Evolutionary conservation across 768 basidiomycete species (phyloP).

Genomic region (Harrya chromipes): DNA sequence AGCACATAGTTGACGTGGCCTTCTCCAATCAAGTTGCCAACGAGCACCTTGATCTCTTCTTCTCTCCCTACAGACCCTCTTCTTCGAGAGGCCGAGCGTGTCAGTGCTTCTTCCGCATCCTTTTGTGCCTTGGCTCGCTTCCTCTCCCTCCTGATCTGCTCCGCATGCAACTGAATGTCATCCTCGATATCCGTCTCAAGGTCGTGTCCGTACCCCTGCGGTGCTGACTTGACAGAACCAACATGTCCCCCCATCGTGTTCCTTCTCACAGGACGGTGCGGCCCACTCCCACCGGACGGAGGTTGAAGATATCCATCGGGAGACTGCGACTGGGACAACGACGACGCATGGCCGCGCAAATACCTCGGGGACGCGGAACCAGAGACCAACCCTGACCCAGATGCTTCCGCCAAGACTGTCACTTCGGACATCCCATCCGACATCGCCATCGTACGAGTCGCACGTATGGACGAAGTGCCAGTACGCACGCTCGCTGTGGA

Average conservation of each 20-base stretch:
- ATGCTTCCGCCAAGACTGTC: slow-evolving; percentile 16
- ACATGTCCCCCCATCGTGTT: slow-evolving; percentile 66
- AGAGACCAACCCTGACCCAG: slow-evolving; percentile 15
- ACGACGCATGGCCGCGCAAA: slow-evolving; percentile 17
- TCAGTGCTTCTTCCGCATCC: slow-evolving; percentile 59
- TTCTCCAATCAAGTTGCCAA: slow-evolving; percentile 97
- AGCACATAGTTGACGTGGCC: slow-evolving; percentile 98
- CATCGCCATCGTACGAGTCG: slow-evolving; percentile 4
- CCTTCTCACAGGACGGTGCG: slow-evolving; percentile 49
- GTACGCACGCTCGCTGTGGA: slow-evolving; percentile 29
- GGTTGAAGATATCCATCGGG: slow-evolving; percentile 55
- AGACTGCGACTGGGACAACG: slow-evolving; percentile 25
- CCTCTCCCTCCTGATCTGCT: slow-evolving; percentile 79
- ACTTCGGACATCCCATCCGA: slow-evolving; percentile 23
- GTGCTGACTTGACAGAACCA: slow-evolving; percentile 27
- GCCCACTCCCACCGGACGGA: slow-evolving; percentile 26
- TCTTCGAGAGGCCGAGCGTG: slow-evolving; percentile 26
- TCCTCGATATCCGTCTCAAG: slow-evolving; percentile 38
- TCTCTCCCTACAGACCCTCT: slow-evolving; percentile 24
- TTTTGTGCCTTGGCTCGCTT: slow-evolving; percentile 69
- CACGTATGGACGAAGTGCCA: slow-evolving; percentile 18
- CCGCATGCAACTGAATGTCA: slow-evolving; percentile 85
- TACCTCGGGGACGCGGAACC: slow-evolving; percentile 18
- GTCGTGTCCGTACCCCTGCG: slow-evolving; percentile 38
- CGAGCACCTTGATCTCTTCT: slow-evolving; percentile 60